A percentile compares a stretch with the other conserved stretches of the same genome.
These are phyloP conservation scores for Rhodotorula babjevae DNA, from an alignment of 768 basidiomycete species.

Conservation along the genomic window DNA sequence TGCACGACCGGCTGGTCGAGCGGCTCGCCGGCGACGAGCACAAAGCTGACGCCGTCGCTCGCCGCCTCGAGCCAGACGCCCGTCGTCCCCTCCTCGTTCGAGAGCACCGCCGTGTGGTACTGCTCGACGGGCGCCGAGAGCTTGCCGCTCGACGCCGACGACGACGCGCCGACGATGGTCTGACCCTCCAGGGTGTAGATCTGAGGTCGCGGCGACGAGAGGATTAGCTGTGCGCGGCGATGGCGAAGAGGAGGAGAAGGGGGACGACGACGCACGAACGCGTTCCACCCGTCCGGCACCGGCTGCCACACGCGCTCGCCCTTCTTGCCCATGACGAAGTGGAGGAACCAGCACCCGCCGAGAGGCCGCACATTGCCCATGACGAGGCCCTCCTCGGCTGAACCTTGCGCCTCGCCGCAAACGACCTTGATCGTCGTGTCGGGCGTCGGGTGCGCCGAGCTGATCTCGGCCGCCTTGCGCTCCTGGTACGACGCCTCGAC, in stretches of 20 bases:
- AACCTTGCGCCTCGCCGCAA: conserved; percentile 79
- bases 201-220: background rate
- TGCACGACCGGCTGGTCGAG: conserved; percentile 83
- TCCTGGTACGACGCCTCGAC: conserved; percentile 78
- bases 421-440: conserved; percentile 64
- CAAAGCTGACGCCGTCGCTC: conserved; percentile 64
- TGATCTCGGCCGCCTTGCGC: conserved; percentile 57
- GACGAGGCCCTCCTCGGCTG: conserved; percentile 51
- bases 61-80: conserved; percentile 61
- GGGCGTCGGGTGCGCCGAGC: conserved; percentile 56
- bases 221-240: too few species aligned
- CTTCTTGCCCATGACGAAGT: conserved; percentile 62
- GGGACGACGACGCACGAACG: conserved; percentile 59
- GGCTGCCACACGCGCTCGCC: conserved; percentile 69
- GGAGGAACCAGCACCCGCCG: conserved; percentile 92
- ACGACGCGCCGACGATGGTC: conserved; percentile 55
- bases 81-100: conserved; percentile 56
- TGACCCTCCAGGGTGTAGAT: conserved; percentile 62
- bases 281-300: conserved; percentile 83
- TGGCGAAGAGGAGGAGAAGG: background rate
- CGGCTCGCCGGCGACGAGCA: conserved; percentile 80
- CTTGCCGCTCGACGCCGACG: too few species aligned
- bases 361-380: conserved; percentile 77
- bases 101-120: conserved; percentile 81
- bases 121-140: conserved; percentile 51